phyloP scores from a whole-genome alignment of 495 filamentous ascomycete species.

The Penicillium pancosmium region DNA sequence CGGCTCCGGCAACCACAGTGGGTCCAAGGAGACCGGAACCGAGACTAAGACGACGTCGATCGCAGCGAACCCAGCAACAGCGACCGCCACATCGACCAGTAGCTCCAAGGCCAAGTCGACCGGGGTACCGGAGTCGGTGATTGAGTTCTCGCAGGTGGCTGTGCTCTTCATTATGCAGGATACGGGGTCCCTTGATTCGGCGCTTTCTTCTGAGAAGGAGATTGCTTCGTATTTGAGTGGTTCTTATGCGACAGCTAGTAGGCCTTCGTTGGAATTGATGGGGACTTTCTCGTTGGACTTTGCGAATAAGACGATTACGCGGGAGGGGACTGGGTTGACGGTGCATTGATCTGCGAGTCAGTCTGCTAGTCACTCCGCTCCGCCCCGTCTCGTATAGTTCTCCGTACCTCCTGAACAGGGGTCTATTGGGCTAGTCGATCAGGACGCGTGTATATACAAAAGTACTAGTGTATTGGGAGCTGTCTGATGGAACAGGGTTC shows the following conservation, averaged over 20 bases:
- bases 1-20: slow-evolving; percentile 9
- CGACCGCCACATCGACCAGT: background rate
- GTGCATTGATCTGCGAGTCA: slow-evolving; percentile 32
- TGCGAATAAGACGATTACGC: slow-evolving; percentile 43
- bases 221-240: slow-evolving; percentile 39
- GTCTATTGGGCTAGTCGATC: background rate
- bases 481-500: background rate
- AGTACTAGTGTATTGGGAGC: background rate
- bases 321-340: slow-evolving; percentile 39
- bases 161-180: slow-evolving; percentile 55
- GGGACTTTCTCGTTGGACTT: slow-evolving; percentile 47
- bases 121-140: slow-evolving; percentile 24
- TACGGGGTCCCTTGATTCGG: slow-evolving; percentile 42
- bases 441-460: background rate
- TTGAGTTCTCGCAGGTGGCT: slow-evolving; percentile 51
- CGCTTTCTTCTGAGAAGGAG: slow-evolving; percentile 35
- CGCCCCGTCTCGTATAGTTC: background rate
- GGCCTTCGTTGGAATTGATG: slow-evolving; percentile 21
- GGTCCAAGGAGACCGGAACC: slow-evolving; percentile 14
- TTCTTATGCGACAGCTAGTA: slow-evolving; percentile 26
- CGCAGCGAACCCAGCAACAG: slow-evolving; percentile 16
- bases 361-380: background rate
- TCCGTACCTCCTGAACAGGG: too few relatives aligned
- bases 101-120: slow-evolving; percentile 19
- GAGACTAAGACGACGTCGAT: slow-evolving; percentile 17